Evolutionary conservation across 768 basidiomycete genomes (phyloP), one percentile per base, ranked within the genome.

Genomic region (Daedaleopsis sinensis): DNA sequence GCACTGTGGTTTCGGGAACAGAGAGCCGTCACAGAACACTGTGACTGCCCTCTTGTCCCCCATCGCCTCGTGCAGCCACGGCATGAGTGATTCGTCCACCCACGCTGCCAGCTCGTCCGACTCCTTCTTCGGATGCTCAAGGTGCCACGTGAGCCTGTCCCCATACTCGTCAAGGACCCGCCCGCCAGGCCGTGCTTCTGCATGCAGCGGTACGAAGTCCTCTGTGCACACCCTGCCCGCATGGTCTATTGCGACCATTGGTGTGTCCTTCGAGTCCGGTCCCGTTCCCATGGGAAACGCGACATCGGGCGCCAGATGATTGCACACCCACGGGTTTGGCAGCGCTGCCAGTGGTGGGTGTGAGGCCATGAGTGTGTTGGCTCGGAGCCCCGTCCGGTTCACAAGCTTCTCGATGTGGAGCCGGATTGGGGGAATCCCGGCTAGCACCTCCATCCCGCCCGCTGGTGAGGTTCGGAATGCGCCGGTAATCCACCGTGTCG

Each of bases 401-500:
- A 67, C 54, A 11, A 61, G 44, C 42, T 58, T 59, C 52, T 63
- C 59, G 23, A 66, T 44, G n/a, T 63, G 57, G 6, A 62, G 58
- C 39, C 52, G 53, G 6, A 69, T 50, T 1, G 68, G 68, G 4
- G 64, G 42, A 2, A 69, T 35, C 8, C 64, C 68, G 1, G 66
- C 68, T 13, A 64, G 39, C 15, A 58, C 59, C 35, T 67, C 59
- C 52, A 69, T 57, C 4, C 62, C 65, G 1, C 63, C 58, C 10
- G 62, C 39, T 3, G 67, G 67, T 10, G 65, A 65, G 18, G 65
- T 67, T 6, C 57, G 37, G 44, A 69, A 69, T 2, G 52, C 56
- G 8, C 68, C 64, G 3, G 63, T 63, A 38, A 69, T 69, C 68
- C 68, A 67, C 18, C 63, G 35, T 3, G 59, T 53, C 1, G 65